Base-by-base conservation (phyloP, 1,139 yeast genomes). In the Magnusiomyces magnusii region DNA sequence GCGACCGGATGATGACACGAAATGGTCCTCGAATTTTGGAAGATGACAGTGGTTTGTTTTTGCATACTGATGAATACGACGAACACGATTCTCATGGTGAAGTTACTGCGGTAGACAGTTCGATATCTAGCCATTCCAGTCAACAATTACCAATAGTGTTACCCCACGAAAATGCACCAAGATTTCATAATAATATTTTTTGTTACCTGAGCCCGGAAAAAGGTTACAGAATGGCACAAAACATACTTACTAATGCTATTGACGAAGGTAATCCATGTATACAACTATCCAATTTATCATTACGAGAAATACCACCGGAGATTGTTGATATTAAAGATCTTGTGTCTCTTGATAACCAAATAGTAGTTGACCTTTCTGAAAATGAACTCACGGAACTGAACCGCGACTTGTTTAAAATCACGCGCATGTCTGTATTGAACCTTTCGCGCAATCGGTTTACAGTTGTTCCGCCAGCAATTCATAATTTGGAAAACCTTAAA, bases 381-480 rank as follows among this genome's bases (percentile, higher is more conserved):
- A 68, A 68, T n/a, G 75, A 75, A 1, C 67, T 76, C 9, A 39
- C 47, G n/a, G 34, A 23, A 2, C n/a, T 51, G 19, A 19, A 19
- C 17, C 21, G n/a, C 71, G 73, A 51, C 75, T 76, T 24, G n/a
- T 54, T 59, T 36, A 44, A 61, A 51, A 59, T 62, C 13, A 66
- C 78, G 0, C 64, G 68, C 23, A 66, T 81, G 53, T 80, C 80
- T 59, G 67, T 85, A 21, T 81, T 79, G 27, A 9, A 25, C 65
- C 76, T 84, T 9, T 72, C 80, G 2, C 75, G 78, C 57, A 85
- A 85, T 68, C 66, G 69, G n/a, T 65, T 85, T n/a, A 69, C 75
- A 24, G 69, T 73, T 1, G 67, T 85, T n/a, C 79, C 82, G n/a
- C 81, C 83, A 0, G 67, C 75, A 15, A 61, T 85, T 23, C 83